These are phyloP conservation scores for Trametes villosa DNA, from an alignment of 768 basidiomycete species.

Conservation along the genomic window DNA sequence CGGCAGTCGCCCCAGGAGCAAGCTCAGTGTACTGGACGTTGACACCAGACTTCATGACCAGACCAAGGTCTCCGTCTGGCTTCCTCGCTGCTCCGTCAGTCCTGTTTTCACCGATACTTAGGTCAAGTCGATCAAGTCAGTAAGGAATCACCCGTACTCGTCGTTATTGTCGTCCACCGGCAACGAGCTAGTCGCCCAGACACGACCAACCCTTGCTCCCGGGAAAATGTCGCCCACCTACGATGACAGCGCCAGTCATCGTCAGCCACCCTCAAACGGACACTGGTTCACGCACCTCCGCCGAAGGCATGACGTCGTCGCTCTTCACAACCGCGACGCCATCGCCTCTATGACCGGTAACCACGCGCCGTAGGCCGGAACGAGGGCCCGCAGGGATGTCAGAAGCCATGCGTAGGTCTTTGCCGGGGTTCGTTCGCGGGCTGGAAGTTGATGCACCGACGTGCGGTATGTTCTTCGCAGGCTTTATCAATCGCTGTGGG, in stretches of 20 bases:
- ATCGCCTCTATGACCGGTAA: slow-evolving; percentile 50
- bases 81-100: slow-evolving; percentile 51
- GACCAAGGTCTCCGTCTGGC: slow-evolving; percentile 44
- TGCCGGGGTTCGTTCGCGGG: neutral
- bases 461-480: neutral
- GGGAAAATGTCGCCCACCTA: slow-evolving; percentile 32
- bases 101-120: slow-evolving; percentile 6
- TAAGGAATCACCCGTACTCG: no score
- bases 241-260: slow-evolving; percentile 13
- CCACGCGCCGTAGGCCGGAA: slow-evolving; percentile 51
- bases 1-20: slow-evolving; percentile 51
- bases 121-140: no score
- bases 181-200: slow-evolving; percentile 55
- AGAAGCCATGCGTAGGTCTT: neutral
- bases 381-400: slow-evolving; percentile 31
- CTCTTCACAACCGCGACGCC: slow-evolving; percentile 48
- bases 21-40: slow-evolving; percentile 58
- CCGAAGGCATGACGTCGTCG: slow-evolving; percentile 34
- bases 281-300: slow-evolving; percentile 30
- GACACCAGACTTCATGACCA: slow-evolving; percentile 50
- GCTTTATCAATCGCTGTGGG: slow-evolving; percentile 5
- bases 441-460: neutral
- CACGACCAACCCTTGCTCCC: slow-evolving; percentile 37
- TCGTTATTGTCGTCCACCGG: slow-evolving; percentile 62
- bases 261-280: neutral